A percentile compares a stretch with the other conserved stretches of the same genome.
These are phyloP conservation scores for Elongisporangium anandrum DNA, from an alignment of 352 stramenopile species.

Conservation along the genomic window DNA sequence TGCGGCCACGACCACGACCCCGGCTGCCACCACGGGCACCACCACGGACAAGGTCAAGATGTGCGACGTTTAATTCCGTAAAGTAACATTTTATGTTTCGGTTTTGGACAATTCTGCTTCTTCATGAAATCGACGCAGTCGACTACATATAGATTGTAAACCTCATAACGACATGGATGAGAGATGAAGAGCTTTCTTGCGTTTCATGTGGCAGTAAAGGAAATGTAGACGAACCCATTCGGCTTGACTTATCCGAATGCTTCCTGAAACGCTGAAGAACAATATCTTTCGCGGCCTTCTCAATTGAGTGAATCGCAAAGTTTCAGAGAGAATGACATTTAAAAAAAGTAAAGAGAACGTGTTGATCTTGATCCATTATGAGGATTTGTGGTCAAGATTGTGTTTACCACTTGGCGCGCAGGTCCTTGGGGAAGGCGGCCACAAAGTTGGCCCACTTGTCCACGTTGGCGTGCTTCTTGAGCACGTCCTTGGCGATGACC, in stretches of 20 bases:
- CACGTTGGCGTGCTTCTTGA: conserved; percentile 72
- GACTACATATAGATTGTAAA: background rate
- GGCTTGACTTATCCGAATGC: too few species aligned
- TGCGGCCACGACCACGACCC: background rate
- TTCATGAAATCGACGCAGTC: background rate
- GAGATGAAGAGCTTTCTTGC: background rate
- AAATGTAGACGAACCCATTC: too few species aligned
- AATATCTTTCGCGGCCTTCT: too few species aligned
- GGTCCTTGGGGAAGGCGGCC: conserved; percentile 66
- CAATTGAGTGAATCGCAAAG: too few species aligned
- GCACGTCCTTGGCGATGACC: conserved; percentile 68
- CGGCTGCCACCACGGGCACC: background rate
- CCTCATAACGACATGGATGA: background rate
- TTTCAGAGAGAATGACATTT: background rate
- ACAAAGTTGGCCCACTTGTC: conserved; percentile 76
- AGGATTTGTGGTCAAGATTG: background rate
- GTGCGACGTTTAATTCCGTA: background rate
- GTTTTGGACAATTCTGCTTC: background rate
- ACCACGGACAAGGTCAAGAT: background rate
- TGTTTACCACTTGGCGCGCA: conserved; percentile 73
- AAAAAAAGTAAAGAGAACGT: background rate
- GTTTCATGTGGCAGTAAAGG: too few species aligned
- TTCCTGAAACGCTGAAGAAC: too few species aligned
- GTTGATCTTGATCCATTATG: background rate
- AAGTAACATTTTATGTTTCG: background rate